Conservation (phyloP, 352 stramenopile genomes). For the Phytophthora brassicae region DNA sequence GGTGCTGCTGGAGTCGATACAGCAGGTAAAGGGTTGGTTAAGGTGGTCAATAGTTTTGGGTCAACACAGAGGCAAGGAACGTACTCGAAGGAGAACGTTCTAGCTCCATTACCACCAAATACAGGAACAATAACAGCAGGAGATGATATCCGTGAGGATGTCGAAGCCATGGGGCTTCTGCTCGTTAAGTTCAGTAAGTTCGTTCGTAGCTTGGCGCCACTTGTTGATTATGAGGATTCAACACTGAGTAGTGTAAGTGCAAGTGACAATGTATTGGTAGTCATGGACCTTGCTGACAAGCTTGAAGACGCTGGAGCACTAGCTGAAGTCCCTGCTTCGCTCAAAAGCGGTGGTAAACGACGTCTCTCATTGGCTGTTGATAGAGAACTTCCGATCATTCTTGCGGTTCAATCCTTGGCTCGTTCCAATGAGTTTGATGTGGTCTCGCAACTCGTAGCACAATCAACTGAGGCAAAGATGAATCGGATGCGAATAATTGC, state of each 20-base stretch:
- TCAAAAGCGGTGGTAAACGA: constrained; percentile 16
- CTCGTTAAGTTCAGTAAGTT: constrained; percentile 63
- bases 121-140: neutral
- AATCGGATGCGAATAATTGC: constrained; percentile 1
- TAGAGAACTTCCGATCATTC: constrained; percentile 34
- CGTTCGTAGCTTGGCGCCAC: constrained; percentile 52
- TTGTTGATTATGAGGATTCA: constrained; percentile 34
- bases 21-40: constrained; percentile 8
- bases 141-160: constrained; percentile 28
- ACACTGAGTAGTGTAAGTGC: constrained; percentile 9
- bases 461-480: constrained; percentile 19
- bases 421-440: constrained; percentile 39
- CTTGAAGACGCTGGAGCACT: constrained; percentile 38
- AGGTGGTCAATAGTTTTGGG: constrained; percentile 12
- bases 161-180: constrained; percentile 45
- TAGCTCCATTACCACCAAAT: neutral
- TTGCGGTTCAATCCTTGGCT: constrained; percentile 41
- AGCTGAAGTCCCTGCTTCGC: neutral
- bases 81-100: constrained; percentile 8
- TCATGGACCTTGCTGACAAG: constrained; percentile 62
- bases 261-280: constrained; percentile 37
- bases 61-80: constrained; percentile 15
- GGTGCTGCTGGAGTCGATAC: constrained; percentile 44
- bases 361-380: constrained; percentile 34
- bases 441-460: constrained; percentile 20